A percentile compares a stretch with the other conserved stretches of the same genome.
phyloP scores from a whole-genome alignment of 495 filamentous ascomycete genomes.

The Symbiotaphrina buchneri region DNA sequence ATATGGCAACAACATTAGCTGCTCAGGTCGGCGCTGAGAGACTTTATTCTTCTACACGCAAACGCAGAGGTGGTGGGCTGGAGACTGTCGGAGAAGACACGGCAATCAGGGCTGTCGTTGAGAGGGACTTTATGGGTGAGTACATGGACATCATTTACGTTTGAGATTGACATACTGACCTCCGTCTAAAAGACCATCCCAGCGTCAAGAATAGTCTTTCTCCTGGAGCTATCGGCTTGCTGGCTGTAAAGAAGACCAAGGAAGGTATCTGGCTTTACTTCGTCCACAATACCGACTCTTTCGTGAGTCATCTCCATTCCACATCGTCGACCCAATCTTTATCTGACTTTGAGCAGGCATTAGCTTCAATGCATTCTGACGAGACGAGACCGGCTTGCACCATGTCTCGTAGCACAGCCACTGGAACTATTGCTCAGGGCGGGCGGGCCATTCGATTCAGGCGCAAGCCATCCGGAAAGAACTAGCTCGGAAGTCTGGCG shows the following conservation, averaged over 20 bases:
- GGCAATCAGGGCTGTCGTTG: conserved; percentile 47
- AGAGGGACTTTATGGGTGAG: conserved; percentile 55
- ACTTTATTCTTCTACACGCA: conserved; percentile 41
- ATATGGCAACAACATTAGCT: conserved; percentile 82
- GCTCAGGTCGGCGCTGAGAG: conserved; percentile 57
- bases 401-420: conserved; percentile 47
- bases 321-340: conserved; percentile 2
- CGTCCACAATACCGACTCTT: conserved; percentile 83
- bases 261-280: conserved; percentile 60
- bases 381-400: conserved; percentile 48
- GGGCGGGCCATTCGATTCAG: conserved; percentile 12
- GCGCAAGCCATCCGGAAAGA: too few species aligned
- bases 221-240: conserved; percentile 56
- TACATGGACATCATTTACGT: not conserved
- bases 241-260: conserved; percentile 57
- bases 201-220: conserved; percentile 50
- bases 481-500: too few species aligned
- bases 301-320: conserved; percentile 32
- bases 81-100: conserved; percentile 43
- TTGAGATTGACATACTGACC: conserved; percentile 7
- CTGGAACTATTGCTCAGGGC: conserved; percentile 19
- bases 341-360: conserved; percentile 25
- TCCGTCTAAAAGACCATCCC: conserved; percentile 31
- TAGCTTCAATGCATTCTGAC: conserved; percentile 66
- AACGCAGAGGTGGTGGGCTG: conserved; percentile 32